Conservation (phyloP, 2,329 filamentous ascomycete species). For the Tolypocladium ophioglossoides region DNA sequence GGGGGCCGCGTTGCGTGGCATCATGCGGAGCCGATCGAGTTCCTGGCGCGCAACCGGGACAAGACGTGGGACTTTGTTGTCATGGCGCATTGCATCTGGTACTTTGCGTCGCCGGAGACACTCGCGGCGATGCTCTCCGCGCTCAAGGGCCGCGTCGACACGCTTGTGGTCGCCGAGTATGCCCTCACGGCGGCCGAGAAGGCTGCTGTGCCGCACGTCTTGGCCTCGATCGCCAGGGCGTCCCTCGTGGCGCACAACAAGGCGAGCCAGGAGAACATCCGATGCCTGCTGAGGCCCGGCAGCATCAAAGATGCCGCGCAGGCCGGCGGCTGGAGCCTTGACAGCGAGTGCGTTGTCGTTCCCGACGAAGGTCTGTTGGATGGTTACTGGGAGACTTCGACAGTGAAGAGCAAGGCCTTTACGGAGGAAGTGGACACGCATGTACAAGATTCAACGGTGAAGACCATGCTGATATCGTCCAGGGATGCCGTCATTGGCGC, state of each 20-base stretch:
- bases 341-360: slow-evolving; percentile 23
- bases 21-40: slow-evolving; percentile 23
- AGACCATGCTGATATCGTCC: slow-evolving; percentile 14
- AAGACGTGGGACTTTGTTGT: slow-evolving; percentile 32
- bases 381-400: neutral
- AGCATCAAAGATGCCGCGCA: slow-evolving; percentile 25
- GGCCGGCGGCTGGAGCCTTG: slow-evolving; percentile 25
- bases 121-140: slow-evolving; percentile 11
- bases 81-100: slow-evolving; percentile 42
- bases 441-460: slow-evolving; percentile 16
- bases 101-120: slow-evolving; percentile 30
- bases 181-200: slow-evolving; percentile 22
- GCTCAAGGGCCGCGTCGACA: slow-evolving; percentile 9
- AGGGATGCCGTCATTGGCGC: slow-evolving; percentile 21
- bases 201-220: slow-evolving; percentile 35
- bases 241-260: slow-evolving; percentile 30
- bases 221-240: slow-evolving; percentile 36
- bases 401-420: slow-evolving; percentile 18
- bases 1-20: slow-evolving; percentile 33
- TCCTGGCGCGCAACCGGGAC: slow-evolving; percentile 15
- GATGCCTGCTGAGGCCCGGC: slow-evolving; percentile 30
- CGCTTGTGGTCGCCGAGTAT: slow-evolving; percentile 16
- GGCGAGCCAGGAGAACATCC: slow-evolving; percentile 33
- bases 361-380: slow-evolving; percentile 25
- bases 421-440: slow-evolving; percentile 19